phyloP scores from a whole-genome alignment of 2,329 filamentous ascomycete species.

The Exophiala sp. region DNA sequence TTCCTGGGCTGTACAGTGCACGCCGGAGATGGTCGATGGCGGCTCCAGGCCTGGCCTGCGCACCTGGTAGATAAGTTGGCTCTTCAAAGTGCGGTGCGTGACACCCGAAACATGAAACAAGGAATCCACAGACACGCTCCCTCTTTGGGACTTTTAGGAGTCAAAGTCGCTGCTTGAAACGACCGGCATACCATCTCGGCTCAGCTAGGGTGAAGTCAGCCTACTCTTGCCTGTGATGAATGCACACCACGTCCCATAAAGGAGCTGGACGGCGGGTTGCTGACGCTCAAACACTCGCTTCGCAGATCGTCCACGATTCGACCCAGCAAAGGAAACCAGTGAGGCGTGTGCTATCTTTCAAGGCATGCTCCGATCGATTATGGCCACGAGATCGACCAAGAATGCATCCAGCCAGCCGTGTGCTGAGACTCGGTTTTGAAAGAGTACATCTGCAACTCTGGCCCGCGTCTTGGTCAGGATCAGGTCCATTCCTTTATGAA shows the following conservation, averaged over 20 bases:
- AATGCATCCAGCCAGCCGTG: no score
- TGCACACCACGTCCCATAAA: no score
- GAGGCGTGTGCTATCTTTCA: no score
- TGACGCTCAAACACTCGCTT: not conserved
- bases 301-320: not conserved
- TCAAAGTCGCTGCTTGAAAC: not conserved
- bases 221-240: slow-evolving; percentile 6
- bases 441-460: not conserved
- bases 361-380: no score
- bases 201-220: not conserved
- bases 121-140: not conserved
- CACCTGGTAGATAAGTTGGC: no score
- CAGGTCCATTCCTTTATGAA: slow-evolving; percentile 9
- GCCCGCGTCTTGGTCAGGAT: slow-evolving; percentile 8
- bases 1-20: no score
- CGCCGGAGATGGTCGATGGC: no score
- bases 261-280: no score
- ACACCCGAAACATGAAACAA: not conserved
- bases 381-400: no score
- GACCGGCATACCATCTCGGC: not conserved
- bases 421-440: no score
- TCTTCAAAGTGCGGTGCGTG: no score
- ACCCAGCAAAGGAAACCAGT: not conserved
- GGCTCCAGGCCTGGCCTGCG: no score
- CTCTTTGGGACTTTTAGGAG: slow-evolving; percentile 1